Percentiles rank a stretch among this genome's conserved stretches.
Evolutionary conservation across 306 rosid species (phyloP).

Genomic region (Sphenostylis stenocarpa): DNA sequence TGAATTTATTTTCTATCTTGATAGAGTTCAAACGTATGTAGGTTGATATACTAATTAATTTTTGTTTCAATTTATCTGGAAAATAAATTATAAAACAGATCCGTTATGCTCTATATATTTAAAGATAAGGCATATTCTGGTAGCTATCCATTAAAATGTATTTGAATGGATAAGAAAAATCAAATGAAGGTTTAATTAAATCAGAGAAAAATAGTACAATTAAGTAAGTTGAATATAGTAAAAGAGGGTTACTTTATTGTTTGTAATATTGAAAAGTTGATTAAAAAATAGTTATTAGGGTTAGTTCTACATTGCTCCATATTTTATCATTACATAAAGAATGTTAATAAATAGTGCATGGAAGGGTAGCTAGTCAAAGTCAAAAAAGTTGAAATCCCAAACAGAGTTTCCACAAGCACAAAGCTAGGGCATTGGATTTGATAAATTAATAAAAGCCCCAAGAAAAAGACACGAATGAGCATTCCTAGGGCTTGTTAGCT

Average conservation of each 20-base stretch:
- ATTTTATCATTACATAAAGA: background rate
- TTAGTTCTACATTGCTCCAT: background rate
- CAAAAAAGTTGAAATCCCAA: conserved; percentile 77
- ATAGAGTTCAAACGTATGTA: too few species aligned
- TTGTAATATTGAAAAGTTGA: background rate
- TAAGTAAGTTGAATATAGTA: background rate
- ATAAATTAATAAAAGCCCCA: conserved; percentile 39
- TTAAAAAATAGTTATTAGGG: background rate
- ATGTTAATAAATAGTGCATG: background rate
- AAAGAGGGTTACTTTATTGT: background rate
- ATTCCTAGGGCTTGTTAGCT: conserved; percentile 68
- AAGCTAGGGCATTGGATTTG: conserved; percentile 52
- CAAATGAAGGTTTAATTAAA: background rate
- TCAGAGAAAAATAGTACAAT: background rate
- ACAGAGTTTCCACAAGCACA: conserved; percentile 44
- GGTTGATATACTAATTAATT: too few species aligned
- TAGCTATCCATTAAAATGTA: background rate
- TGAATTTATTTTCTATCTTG: background rate
- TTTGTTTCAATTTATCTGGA: too few species aligned
- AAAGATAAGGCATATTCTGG: background rate
- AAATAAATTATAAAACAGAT: too few species aligned
- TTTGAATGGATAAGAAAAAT: background rate
- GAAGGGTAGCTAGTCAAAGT: conserved; percentile 54
- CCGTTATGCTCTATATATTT: too few species aligned
- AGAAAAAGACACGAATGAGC: conserved; percentile 57